Evolutionary conservation across 768 basidiomycete species (phyloP).

Genomic region (Termitomyces sp.): DNA sequence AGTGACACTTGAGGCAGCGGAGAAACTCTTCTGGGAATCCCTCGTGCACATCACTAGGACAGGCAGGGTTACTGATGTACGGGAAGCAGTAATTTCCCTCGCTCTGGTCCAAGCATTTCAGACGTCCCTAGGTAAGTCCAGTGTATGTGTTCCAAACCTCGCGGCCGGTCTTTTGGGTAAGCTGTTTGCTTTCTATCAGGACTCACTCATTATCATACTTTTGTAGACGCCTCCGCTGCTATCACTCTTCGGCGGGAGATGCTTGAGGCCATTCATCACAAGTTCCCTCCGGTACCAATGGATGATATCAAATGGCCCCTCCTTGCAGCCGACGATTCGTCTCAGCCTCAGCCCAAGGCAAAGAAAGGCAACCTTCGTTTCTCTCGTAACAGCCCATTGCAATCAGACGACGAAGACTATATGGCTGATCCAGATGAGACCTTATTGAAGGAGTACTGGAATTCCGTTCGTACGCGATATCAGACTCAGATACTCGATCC

Average conservation of each 20-base stretch:
- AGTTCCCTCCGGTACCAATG: conserved; percentile 42
- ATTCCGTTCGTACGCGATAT: conserved; percentile 51
- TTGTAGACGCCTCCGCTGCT: conserved; percentile 66
- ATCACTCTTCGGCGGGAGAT: conserved; percentile 85
- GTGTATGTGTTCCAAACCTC: conserved; percentile 43
- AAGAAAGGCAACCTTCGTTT: conserved; percentile 11
- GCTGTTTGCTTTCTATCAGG: conserved; percentile 10
- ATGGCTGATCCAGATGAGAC: conserved; percentile 23
- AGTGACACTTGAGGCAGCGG: conserved; percentile 59
- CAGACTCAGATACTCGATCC: conserved; percentile 38
- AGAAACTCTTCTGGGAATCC: conserved; percentile 64
- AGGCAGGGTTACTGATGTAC: conserved; percentile 67
- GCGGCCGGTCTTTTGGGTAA: conserved; percentile 64
- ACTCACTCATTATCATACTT: not conserved
- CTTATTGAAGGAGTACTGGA: conserved; percentile 60
- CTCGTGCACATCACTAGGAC: conserved; percentile 49
- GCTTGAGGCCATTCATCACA: conserved; percentile 74
- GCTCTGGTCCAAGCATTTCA: conserved; percentile 73
- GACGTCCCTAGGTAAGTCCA: conserved; percentile 69
- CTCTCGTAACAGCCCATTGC: conserved; percentile 15
- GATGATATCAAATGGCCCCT: conserved; percentile 81
- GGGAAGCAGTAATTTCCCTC: conserved; percentile 70
- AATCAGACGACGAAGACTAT: conserved; percentile 38
- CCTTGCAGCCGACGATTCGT: conserved; percentile 41
- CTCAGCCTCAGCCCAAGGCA: conserved; percentile 26